Base-by-base conservation (phyloP, 768 basidiomycete species). In the Daedaleopsis sinensis region DNA sequence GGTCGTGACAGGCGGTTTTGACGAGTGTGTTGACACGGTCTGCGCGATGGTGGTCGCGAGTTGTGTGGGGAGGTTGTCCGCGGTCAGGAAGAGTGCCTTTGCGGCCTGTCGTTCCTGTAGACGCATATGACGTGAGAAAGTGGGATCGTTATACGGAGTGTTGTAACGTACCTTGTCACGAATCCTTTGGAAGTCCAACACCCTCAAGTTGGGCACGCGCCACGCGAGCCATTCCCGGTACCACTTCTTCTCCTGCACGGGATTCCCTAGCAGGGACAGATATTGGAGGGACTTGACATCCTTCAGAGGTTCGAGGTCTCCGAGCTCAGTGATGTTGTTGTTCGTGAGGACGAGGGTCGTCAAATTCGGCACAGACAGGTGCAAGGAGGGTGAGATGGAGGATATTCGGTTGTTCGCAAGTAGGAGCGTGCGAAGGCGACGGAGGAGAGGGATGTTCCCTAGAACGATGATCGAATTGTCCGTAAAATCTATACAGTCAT, bases 181-280 rank as follows among this genome's bases (percentile, higher is more conserved):
- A 70, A 96, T 91, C 78, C 94, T 87, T 83, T 94, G 91, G 78
- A 93, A 96, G 84, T 96, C 94, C 72, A 96, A 82, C 78, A 94
- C 91, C 83, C 94, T 88, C 72, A 96, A 83, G 72, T 84, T 83
- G 75, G 89, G 87, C 81, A 94, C 81, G 79, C 88, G 86, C 86
- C 87, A 94, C 68, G 91, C 87, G 81, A 95, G 85, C 94, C 94
- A 96, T 80, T 94, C 92, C 80, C 93, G 91, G 80, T 96, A 96
- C 87, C 90, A 93, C 85, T 94, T 93, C 82, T 91, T 91, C 79
- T 94, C 90, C 72, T 82, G 79, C 36, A 95, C 91, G 57, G 94
- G 93, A 68, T 92, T 92, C 23, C 92, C 93, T 65, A 92, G 67
- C 66, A 96, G 76, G 39, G 86, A 86, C 53, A 96, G 74, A 71